Conservation (phyloP, 2,329 filamentous ascomycete genomes). For the Pseudogymnoascus sp. region DNA sequence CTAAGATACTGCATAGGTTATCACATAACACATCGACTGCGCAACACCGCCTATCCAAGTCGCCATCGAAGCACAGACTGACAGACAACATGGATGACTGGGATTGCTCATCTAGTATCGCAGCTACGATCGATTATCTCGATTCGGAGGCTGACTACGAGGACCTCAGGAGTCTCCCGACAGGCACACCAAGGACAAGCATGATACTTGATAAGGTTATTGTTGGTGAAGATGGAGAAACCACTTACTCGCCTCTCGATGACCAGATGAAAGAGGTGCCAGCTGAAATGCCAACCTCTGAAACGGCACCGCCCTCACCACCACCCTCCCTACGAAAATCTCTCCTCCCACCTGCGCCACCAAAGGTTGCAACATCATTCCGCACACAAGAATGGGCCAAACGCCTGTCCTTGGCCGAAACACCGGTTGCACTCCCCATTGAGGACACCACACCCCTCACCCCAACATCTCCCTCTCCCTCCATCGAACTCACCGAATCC, state of each 20-base stretch:
- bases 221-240: background rate
- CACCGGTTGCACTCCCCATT: conserved; percentile 34
- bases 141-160: conserved; percentile 35
- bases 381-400: conserved; percentile 96
- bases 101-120: conserved; percentile 37
- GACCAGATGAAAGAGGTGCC: background rate
- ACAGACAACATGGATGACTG: conserved; percentile 19
- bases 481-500: conserved; percentile 19
- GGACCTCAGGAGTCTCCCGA: conserved; percentile 15
- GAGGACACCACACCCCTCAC: conserved; percentile 3
- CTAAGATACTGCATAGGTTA: conserved; percentile 19
- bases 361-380: conserved; percentile 70
- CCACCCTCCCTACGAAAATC: conserved; percentile 47
- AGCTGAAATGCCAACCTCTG: conserved; percentile 24
- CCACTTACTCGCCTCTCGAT: conserved; percentile 2
- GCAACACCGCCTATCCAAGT: conserved; percentile 29
- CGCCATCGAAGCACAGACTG: conserved; percentile 14
- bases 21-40: conserved; percentile 22
- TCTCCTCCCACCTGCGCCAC: conserved; percentile 60
- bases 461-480: conserved; percentile 11
- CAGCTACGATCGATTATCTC: conserved; percentile 48
- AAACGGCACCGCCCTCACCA: conserved; percentile 36
- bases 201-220: conserved; percentile 8
- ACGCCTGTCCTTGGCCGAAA: conserved; percentile 69
- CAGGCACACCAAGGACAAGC: background rate